Evolutionary conservation across 352 stramenopile genomes (phyloP).

Genomic region (Thalassiosira ordinaria): DNA sequence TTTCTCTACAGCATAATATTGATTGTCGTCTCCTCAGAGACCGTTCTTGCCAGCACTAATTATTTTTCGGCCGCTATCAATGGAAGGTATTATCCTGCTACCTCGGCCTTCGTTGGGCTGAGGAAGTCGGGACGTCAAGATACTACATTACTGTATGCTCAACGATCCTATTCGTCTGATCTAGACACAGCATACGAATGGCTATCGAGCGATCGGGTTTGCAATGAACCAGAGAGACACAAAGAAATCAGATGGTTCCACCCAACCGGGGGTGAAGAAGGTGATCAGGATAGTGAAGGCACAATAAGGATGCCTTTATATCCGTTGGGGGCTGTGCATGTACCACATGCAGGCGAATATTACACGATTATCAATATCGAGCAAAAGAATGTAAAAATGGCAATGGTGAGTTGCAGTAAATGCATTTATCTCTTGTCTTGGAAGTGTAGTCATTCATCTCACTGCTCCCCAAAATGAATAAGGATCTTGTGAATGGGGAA

Average conservation of each 20-base stretch:
- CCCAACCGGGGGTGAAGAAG: background rate
- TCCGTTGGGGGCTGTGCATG: slow-evolving; percentile 48
- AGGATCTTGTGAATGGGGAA: slow-evolving; percentile 48
- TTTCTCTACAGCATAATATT: no score
- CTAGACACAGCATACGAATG: slow-evolving; percentile 58
- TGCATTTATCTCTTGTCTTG: background rate
- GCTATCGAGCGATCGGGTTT: slow-evolving; percentile 34
- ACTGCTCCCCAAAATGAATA: background rate
- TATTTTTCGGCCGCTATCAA: no score
- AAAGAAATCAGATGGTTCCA: slow-evolving; percentile 40
- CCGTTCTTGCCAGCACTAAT: no score
- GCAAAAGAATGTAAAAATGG: slow-evolving; percentile 61
- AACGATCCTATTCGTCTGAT: slow-evolving; percentile 32
- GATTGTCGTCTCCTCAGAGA: no score
- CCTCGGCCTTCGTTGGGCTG: no score
- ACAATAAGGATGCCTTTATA: slow-evolving; percentile 51
- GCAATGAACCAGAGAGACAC: slow-evolving; percentile 23
- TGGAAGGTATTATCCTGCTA: no score
- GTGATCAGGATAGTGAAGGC: background rate
- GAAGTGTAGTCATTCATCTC: no score
- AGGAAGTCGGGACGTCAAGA: no score
- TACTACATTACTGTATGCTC: no score
- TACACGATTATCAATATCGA: slow-evolving; percentile 63
- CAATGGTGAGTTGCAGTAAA: slow-evolving; percentile 25
- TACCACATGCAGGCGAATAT: slow-evolving; percentile 48